These are phyloP conservation scores for Gomphus sp. DNA, from an alignment of 1,284 basidiomycete genomes.

Conservation along the genomic window DNA sequence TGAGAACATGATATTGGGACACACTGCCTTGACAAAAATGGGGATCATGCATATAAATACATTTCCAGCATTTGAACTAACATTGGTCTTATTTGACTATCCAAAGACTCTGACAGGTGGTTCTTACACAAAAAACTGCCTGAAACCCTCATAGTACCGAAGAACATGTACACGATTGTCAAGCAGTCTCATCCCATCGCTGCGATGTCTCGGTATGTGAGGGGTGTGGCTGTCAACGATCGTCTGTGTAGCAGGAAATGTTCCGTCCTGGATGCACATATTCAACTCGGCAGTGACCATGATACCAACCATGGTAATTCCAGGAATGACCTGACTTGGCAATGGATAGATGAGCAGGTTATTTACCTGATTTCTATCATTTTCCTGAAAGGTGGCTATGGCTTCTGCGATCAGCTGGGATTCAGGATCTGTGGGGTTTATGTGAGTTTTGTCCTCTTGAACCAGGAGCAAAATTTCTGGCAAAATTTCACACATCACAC, in stretches of 20 bases:
- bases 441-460: constrained; percentile 20
- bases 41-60: background rate
- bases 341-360: constrained; percentile 10
- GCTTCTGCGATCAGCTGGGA: constrained; percentile 27
- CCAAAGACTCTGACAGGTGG: too few species aligned
- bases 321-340: constrained; percentile 14
- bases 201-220: constrained; percentile 11
- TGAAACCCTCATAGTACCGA: background rate
- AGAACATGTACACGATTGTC: background rate
- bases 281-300: constrained; percentile 16
- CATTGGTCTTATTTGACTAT: too few species aligned
- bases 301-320: constrained; percentile 18
- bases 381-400: constrained; percentile 26
- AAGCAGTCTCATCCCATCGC: constrained; percentile 16
- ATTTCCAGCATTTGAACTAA: too few species aligned
- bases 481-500: too few species aligned
- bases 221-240: constrained; percentile 16
- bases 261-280: constrained; percentile 12
- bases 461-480: too few species aligned
- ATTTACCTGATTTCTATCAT: constrained; percentile 17
- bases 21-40: background rate
- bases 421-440: constrained; percentile 16
- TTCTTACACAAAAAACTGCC: background rate
- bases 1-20: background rate
- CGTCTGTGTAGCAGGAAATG: constrained; percentile 14